phyloP scores from a whole-genome alignment of 352 stramenopile species.

The Phytophthora cactorum region DNA sequence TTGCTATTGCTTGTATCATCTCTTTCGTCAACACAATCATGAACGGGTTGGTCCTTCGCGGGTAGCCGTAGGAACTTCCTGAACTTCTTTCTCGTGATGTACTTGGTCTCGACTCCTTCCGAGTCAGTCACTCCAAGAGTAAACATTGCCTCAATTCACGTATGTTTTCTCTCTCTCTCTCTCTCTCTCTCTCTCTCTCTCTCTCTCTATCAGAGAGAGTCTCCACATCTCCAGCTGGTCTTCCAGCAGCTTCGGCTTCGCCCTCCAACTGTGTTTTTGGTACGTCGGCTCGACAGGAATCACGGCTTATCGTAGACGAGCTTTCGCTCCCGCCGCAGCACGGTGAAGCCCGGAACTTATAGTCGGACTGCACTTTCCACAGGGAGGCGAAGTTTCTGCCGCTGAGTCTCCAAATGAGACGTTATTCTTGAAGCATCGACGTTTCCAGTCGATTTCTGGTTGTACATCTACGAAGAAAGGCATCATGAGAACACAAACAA shows the following conservation, averaged over 20 bases:
- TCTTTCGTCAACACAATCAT: no score
- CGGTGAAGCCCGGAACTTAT: conserved; percentile 10
- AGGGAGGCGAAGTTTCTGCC: conserved; percentile 5
- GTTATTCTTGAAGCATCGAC: not conserved
- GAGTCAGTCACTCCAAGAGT: no score
- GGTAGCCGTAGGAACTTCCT: no score
- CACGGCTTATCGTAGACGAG: conserved; percentile 8
- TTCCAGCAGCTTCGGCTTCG: conserved; percentile 10
- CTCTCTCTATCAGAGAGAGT: not conserved
- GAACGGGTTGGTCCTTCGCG: no score
- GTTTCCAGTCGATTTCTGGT: not conserved
- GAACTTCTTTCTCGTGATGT: no score
- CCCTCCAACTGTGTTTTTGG: conserved; percentile 13
- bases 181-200: no score
- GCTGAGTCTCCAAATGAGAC: conserved; percentile 4
- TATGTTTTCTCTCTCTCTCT: no score
- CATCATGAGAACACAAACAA: not conserved
- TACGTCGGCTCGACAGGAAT: conserved; percentile 15
- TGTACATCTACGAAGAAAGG: not conserved
- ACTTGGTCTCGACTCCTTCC: no score
- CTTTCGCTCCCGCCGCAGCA: conserved; percentile 7
- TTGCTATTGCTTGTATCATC: no score
- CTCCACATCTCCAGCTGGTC: not conserved
- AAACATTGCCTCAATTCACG: no score
- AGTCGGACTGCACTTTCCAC: conserved; percentile 10